phyloP scores from a whole-genome alignment of 1,284 basidiomycete species.

The Lentinula novae-zelandiae region DNA sequence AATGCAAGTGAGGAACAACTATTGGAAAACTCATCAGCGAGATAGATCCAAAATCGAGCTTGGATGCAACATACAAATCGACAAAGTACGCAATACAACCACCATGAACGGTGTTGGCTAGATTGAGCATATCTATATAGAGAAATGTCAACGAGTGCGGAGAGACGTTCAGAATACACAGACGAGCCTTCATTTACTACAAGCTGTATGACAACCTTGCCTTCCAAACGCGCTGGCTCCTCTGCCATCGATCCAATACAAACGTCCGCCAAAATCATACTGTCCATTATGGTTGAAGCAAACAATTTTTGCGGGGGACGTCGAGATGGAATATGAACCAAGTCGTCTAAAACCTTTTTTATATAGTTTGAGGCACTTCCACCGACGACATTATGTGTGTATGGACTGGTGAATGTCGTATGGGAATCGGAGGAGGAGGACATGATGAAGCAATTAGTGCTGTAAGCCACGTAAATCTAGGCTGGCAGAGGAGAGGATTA shows the following conservation, averaged over 20 bases:
- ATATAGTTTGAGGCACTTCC: conserved; percentile 41
- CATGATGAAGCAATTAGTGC: neutral
- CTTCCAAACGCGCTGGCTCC: conserved; percentile 41
- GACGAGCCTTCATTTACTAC: conserved; percentile 43
- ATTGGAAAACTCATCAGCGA: neutral
- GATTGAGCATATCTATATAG: conserved; percentile 48
- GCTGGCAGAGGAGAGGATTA: neutral
- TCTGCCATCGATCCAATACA: conserved; percentile 40
- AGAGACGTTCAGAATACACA: neutral
- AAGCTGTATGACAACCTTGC: conserved; percentile 44
- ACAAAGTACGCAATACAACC: conserved; percentile 49
- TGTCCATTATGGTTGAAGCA: conserved; percentile 13
- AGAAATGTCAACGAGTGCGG: neutral
- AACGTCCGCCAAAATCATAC: conserved; percentile 32
- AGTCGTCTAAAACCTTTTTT: conserved; percentile 31
- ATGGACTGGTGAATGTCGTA: neutral
- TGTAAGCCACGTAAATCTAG: neutral
- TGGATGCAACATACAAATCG: conserved; percentile 36
- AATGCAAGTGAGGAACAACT: conserved; percentile 47
- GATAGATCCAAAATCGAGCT: neutral
- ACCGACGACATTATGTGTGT: conserved; percentile 21
- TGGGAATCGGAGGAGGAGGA: neutral
- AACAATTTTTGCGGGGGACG: conserved; percentile 17
- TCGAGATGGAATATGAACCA: conserved; percentile 9
- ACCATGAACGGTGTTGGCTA: conserved; percentile 42